Evolutionary conservation across 2,329 filamentous ascomycete species (phyloP).

Genomic region (Diaporthe vaccinii): DNA sequence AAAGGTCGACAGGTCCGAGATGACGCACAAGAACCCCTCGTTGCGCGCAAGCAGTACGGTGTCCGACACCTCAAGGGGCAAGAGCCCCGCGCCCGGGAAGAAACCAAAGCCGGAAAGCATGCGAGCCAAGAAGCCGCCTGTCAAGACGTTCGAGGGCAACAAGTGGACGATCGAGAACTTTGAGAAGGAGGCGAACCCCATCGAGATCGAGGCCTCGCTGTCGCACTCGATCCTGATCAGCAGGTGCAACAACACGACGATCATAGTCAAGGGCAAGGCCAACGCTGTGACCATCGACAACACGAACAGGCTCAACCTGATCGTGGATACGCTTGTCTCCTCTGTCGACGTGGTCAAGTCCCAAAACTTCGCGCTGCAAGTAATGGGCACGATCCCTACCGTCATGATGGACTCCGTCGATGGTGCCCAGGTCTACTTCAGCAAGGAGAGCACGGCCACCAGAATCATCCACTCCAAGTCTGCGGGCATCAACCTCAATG

Average conservation of each 20-base stretch:
- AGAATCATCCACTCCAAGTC: slow-evolving; percentile 94
- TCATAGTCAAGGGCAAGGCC: slow-evolving; percentile 92
- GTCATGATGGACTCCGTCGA: slow-evolving; percentile 95
- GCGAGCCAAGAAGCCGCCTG: slow-evolving; percentile 84
- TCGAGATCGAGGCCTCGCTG: slow-evolving; percentile 86
- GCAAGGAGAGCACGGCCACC: slow-evolving; percentile 81
- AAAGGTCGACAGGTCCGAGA: slow-evolving; percentile 94
- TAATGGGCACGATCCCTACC: slow-evolving; percentile 87
- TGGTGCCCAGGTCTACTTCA: slow-evolving; percentile 87
- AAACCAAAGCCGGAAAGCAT: slow-evolving; percentile 90
- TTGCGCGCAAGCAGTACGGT: slow-evolving; percentile 82
- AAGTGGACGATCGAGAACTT: slow-evolving; percentile 98
- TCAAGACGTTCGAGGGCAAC: slow-evolving; percentile 85
- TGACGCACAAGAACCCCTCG: slow-evolving; percentile 98
- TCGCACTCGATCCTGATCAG: slow-evolving; percentile 93
- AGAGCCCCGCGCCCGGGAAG: slow-evolving; percentile 89
- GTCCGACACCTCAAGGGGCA: slow-evolving; percentile 74
- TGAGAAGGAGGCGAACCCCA: slow-evolving; percentile 78
- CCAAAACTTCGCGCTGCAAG: slow-evolving; percentile 93
- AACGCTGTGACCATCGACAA: slow-evolving; percentile 98
- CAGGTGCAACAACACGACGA: slow-evolving; percentile 89
- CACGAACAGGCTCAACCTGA: slow-evolving; percentile 83
- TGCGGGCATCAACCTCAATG: slow-evolving; percentile 86
- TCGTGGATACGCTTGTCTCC: slow-evolving; percentile 90
- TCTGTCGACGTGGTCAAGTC: slow-evolving; percentile 97